Evolutionary conservation across 2,329 filamentous ascomycete species (phyloP).

Genomic region (Colletotrichum sidae): DNA sequence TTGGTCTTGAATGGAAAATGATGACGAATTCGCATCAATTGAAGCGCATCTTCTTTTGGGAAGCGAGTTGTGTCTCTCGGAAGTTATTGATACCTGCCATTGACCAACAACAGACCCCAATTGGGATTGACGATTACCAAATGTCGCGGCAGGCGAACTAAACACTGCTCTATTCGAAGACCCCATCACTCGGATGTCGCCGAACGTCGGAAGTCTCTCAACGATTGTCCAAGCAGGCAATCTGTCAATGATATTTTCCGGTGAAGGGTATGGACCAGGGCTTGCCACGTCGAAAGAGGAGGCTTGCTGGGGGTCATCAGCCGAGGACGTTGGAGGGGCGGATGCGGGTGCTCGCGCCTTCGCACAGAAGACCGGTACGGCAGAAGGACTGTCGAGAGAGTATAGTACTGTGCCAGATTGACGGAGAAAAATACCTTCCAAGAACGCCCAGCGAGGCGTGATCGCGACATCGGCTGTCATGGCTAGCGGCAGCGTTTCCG

Average conservation of each 20-base stretch:
- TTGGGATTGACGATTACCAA: conserved; percentile 9
- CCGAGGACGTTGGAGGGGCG: conserved; percentile 2
- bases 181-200: conserved; percentile 11
- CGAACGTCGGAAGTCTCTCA: background rate
- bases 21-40: conserved; percentile 5
- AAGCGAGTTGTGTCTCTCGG: background rate
- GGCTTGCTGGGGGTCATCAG: background rate
- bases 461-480: conserved; percentile 20
- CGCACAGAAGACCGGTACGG: conserved; percentile 20
- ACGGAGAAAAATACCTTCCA: background rate
- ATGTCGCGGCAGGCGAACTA: background rate
- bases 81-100: background rate
- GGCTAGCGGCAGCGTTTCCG: conserved; percentile 9
- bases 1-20: background rate
- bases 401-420: conserved; percentile 15
- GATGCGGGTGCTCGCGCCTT: conserved; percentile 20
- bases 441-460: background rate
- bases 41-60: background rate
- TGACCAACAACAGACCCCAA: conserved; percentile 1
- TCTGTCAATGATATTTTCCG: conserved; percentile 23
- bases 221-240: conserved; percentile 3
- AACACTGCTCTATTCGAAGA: conserved; percentile 11
- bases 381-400: background rate
- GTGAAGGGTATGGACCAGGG: conserved; percentile 35
- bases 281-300: conserved; percentile 34